Evolutionary conservation across 768 basidiomycete species (phyloP).

Genomic region (Galerina marginata): DNA sequence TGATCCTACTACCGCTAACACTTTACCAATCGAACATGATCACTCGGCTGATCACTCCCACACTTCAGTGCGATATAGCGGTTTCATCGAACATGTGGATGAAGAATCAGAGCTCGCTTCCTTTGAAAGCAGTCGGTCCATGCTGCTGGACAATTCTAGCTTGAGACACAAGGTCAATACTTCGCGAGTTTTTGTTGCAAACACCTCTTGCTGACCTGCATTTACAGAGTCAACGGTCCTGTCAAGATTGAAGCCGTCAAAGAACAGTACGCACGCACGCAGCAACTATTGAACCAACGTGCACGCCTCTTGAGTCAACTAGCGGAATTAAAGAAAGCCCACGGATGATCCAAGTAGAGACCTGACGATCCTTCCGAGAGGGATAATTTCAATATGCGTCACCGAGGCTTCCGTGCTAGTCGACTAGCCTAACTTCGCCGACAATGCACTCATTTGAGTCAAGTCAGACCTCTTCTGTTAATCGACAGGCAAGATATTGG

Average conservation of each 20-base stretch:
- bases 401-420: no score
- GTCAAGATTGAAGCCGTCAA: conserved; percentile 21
- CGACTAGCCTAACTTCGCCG: no score
- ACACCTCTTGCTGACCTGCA: no score
- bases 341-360: no score
- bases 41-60: conserved; percentile 1
- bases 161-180: no score
- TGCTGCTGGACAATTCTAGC: neutral
- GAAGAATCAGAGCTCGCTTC: conserved; percentile 54
- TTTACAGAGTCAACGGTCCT: neutral
- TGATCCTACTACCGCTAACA: neutral
- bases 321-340: conserved; percentile 41
- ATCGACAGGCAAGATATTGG: no score
- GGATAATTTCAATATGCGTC: no score
- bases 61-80: conserved; percentile 48
- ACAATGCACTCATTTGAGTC: no score
- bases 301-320: conserved; percentile 60
- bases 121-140: conserved; percentile 45
- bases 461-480: no score
- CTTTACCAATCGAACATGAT: conserved; percentile 20
- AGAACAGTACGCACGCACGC: conserved; percentile 44
- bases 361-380: no score
- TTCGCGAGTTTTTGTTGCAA: no score
- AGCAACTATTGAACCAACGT: conserved; percentile 61
- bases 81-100: conserved; percentile 62